phyloP scores from a whole-genome alignment of 169 alveolate species.

The Eimeria brunetti region DNA sequence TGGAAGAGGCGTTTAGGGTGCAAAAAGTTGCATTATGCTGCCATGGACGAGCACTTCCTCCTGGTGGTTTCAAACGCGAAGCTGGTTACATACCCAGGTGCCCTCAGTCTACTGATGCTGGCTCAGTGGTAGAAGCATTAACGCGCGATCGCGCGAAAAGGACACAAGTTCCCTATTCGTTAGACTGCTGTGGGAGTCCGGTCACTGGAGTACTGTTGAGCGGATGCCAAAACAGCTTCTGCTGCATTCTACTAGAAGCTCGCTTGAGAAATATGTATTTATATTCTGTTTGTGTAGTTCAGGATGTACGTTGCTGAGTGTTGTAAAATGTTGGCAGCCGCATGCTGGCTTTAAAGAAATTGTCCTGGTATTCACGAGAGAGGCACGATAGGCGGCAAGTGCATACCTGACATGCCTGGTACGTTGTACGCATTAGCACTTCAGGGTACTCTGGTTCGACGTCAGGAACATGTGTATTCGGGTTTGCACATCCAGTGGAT shows the following conservation, averaged over 20 bases:
- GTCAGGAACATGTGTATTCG: too few species aligned
- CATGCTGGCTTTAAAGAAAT: background rate
- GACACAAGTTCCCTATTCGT: too few species aligned
- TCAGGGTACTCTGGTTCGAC: background rate
- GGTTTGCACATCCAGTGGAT: too few species aligned
- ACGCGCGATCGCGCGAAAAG: too few species aligned
- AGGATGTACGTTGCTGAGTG: background rate
- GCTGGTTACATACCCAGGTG: background rate
- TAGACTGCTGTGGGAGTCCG: background rate
- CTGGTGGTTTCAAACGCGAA: background rate
- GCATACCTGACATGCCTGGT: background rate
- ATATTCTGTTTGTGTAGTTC: background rate
- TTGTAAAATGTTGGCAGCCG: background rate
- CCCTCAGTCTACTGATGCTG: background rate
- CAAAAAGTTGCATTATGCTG: background rate
- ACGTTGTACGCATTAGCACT: background rate
- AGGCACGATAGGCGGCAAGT: background rate
- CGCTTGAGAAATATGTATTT: background rate
- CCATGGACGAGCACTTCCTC: background rate
- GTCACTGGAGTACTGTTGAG: background rate
- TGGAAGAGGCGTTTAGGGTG: background rate
- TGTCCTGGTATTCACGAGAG: background rate
- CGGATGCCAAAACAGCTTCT: background rate
- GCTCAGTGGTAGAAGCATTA: background rate
- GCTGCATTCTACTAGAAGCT: background rate